Evolutionary conservation across 768 basidiomycete species (phyloP), one percentile per base, ranked within the genome.

Genomic region (Auriscalpium microsporum): DNA sequence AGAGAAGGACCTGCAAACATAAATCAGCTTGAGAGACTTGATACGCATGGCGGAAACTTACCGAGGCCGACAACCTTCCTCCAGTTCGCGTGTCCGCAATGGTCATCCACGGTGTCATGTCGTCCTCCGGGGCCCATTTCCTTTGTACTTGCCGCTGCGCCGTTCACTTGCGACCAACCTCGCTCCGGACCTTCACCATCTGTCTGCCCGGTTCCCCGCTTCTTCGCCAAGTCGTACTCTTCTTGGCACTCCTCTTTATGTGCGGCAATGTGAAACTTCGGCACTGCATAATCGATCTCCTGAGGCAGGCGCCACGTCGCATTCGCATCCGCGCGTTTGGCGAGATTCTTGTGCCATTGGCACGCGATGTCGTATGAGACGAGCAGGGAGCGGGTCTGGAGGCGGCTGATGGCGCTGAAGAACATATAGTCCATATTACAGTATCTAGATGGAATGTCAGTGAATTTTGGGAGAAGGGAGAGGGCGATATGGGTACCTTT

Each of bases 131-230:
- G 64, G 2, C 70, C 71, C 73, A 75, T 74, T 60, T 72, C 71
- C 23, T 62, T 56, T 2, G 70, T 72, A 42, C 70, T 69, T 7
- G 54, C 17, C 10, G 71, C 64, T 0, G 66, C 35, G 0, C 58
- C 59, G 52, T 72, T 70, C 11, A 66, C 60, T 21, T 63, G 36
- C 0, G 69, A 59, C 71, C 70, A 74, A 0, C 60, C 62, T 2
- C 66, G 57, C 58, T 74, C 72, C 9, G 65, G 57, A 0, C 63
- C 69, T 49, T 74, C 72, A 1, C 73, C 73, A 58, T 73, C 70
- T 1, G 69, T 71, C 33, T 64, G 60, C 0, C 64, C 72, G 10
- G 64, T 62, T 14, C 67, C 65, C 11, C 14, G 13, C 23, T 10
- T 14, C 10, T 16, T 14, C 11, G 55, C 56, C 45, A 62, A 59